Evolutionary conservation across 305 asterid species (phyloP), one percentile per base, ranked within the genome.

Genomic region (Ajuga reptans): DNA sequence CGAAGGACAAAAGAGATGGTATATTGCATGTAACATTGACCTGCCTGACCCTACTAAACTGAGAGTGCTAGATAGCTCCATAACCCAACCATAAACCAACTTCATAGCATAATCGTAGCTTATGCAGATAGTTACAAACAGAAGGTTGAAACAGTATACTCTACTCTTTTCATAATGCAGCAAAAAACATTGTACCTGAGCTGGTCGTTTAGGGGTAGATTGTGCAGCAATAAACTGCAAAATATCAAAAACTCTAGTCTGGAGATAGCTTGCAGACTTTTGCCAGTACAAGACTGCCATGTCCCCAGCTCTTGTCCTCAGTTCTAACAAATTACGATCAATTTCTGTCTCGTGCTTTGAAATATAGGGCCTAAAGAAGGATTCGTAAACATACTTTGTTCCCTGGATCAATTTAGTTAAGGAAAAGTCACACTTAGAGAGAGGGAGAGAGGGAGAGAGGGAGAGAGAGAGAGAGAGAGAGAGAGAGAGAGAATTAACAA

Each of bases 281-380:
- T 85, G 91, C 85, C 88, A 81, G 73, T 86, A 90, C 64, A 83
- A 63, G 55, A 85, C 66, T 43, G 78, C 83, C 80, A 87, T 57
- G 82, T 90, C 98, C 36, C 88, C 93, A 27, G 94, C 98, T 76
- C 92, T 84, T 65, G 80, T 80, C 81, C 82, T 85, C 80, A 90
- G 72, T 80, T 92, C 98, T 65, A 77, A 62, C 87, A 93, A 72
- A 67, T 27, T 91, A 39, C 96, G 90, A 72, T 93, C 99, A 80
- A 93, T 93, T 62, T 93, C 99, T 29, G 84, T 68, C 83, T 90
- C 97, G 43, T 90, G 97, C 84, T 84, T 89, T 58, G 89, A 73
- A 21, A 93, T 75, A 50, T 87, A 76, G 16, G 99, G 99, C 75
- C 77, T 82, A 78, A 90, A 88, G 83, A 90, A 90, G 71, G 96